phyloP scores from a whole-genome alignment of 495 filamentous ascomycete species.

The Penicillium psychrofluorescens region DNA sequence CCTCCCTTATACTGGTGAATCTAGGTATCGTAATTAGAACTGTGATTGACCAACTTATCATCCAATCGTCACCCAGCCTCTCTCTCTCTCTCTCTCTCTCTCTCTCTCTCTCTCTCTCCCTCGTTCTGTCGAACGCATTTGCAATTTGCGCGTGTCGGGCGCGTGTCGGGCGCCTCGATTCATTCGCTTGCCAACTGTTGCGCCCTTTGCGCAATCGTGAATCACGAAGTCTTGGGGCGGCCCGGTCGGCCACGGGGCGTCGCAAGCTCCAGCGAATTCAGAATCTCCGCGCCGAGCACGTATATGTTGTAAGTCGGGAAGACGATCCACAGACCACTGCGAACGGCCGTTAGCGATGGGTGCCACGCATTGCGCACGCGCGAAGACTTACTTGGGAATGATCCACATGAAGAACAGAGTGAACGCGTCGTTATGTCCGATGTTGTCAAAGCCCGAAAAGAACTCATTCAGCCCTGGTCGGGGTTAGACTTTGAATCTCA shows the following conservation, averaged over 20 bases:
- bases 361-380: not conserved
- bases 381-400: conserved; percentile 66
- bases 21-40: too few species aligned
- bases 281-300: conserved; percentile 60
- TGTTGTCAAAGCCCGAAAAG: conserved; percentile 69
- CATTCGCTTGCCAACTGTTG: too few species aligned
- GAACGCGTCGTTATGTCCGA: conserved; percentile 61
- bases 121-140: not conserved
- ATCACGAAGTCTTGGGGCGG: conserved; percentile 27
- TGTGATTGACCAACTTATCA: too few species aligned
- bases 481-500: conserved; percentile 2
- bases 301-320: conserved; percentile 67
- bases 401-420: conserved; percentile 64
- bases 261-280: conserved; percentile 54
- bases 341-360: conserved; percentile 2
- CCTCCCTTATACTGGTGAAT: too few species aligned
- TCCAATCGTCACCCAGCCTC: not conserved
- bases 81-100: not conserved
- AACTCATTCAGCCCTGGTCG: conserved; percentile 64
- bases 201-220: not conserved
- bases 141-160: not conserved
- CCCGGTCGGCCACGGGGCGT: conserved; percentile 23
- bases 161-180: not conserved
- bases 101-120: not conserved
- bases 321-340: conserved; percentile 72